Evolutionary conservation across 2,329 filamentous ascomycete genomes (phyloP).

Genomic region (Pyrenochaeta sp.): DNA sequence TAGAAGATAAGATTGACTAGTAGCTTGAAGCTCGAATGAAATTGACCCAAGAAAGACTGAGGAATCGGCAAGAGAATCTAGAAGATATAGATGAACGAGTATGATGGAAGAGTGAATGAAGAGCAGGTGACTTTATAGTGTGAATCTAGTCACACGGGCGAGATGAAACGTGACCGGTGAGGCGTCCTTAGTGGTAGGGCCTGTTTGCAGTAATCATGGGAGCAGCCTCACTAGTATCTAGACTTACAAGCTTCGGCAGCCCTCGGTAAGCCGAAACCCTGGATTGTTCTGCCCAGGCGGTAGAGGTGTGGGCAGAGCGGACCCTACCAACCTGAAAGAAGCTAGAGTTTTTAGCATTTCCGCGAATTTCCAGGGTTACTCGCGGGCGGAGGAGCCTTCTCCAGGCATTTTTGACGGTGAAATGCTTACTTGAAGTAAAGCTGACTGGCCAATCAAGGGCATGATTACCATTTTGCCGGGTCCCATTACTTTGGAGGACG

Average conservation of each 20-base stretch:
- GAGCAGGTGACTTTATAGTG: constrained; percentile 15
- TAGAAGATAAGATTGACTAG: no score
- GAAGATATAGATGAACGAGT: no score
- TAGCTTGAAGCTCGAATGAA: no score
- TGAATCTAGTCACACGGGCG: constrained; percentile 10
- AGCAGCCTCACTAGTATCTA: constrained; percentile 11
- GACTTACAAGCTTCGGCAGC: constrained; percentile 1
- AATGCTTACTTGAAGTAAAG: constrained; percentile 14
- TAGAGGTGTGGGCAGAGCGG: constrained; percentile 1
- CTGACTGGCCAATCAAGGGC: constrained; percentile 10
- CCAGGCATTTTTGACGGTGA: constrained; percentile 14
- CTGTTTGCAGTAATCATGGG: constrained; percentile 16
- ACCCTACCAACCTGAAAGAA: background rate
- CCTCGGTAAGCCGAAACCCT: constrained; percentile 11
- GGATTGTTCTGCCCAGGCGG: constrained; percentile 4
- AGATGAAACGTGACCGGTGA: constrained; percentile 12
- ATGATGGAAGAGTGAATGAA: constrained; percentile 1
- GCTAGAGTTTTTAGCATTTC: background rate
- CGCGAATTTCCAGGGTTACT: background rate
- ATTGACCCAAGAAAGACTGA: no score
- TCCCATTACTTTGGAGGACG: constrained; percentile 4
- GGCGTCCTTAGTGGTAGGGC: constrained; percentile 9
- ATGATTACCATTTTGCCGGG: constrained; percentile 11
- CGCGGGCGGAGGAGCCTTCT: constrained; percentile 13
- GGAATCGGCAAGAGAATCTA: no score